Evolutionary conservation across 2,329 filamentous ascomycete species (phyloP), one percentile per base, ranked within the genome.

Genomic region (Ceratocystis smalleyi): DNA sequence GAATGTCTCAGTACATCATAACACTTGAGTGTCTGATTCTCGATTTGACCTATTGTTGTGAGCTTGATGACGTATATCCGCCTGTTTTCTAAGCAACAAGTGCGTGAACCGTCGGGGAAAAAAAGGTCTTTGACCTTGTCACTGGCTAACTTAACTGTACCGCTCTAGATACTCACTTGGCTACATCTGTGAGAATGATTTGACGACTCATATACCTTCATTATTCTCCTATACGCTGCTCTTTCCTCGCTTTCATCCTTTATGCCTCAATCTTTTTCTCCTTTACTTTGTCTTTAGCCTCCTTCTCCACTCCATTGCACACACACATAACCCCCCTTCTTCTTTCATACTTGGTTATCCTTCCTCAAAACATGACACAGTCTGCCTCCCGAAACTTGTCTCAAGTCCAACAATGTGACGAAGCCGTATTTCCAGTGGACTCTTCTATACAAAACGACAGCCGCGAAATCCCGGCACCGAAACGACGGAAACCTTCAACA

Each of bases 401-500:
- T 27, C 22, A 55, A 55, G 24, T 55, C 51, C 51, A 55, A 12
- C 27, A 24, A 55, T 55, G 24, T 32, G 51, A 55, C 24, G 22
- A 55, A 27, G 30, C 27, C 7, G 24, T 30, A 4, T 30, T 32
- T 7, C 19, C 51, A 15, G 51, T 17, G 10, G 51, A 55, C 22
- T 32, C 51, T 32, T 30, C 51, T 30, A 12, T 32, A 43, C 35
- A 35, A 57, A 55, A 5, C 51, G 51, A 61, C 30, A 19, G 35
- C 27, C 43, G 24, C 22, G 60, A 63, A 51, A 30, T 59, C 12
- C 64, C 64, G 6, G 60, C 64, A n/a, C 64, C 64, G 24, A 65
- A 65, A 43, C 54, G 64, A 54, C 64, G 64, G 45, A 65, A 65
- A 60, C 61, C 61, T 51, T 62, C 64, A 40, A 27, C 49, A 6